phyloP scores from a whole-genome alignment of 2,329 filamentous ascomycete genomes.

The Aspergillus bombycis region DNA sequence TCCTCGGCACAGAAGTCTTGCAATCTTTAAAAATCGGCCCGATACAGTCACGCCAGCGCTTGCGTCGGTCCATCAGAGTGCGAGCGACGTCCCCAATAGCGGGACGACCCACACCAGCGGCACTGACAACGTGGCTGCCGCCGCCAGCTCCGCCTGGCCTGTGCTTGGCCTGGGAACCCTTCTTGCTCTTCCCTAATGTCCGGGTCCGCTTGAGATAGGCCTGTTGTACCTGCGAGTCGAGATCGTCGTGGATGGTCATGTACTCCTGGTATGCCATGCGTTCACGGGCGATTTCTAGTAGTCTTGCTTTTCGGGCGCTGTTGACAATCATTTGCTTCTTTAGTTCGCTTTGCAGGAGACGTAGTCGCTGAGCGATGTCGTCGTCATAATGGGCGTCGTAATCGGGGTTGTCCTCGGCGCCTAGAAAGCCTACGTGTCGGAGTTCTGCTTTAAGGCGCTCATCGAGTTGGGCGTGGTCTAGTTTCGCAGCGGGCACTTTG shows the following conservation, averaged over 20 bases:
- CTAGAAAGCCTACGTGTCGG: slow-evolving; percentile 84
- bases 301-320: slow-evolving; percentile 82
- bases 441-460: slow-evolving; percentile 90
- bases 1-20: slow-evolving; percentile 71
- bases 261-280: slow-evolving; percentile 97
- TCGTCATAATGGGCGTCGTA: slow-evolving; percentile 92
- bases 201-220: slow-evolving; percentile 95
- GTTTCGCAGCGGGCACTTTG: slow-evolving; percentile 76
- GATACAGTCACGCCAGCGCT: slow-evolving; percentile 88
- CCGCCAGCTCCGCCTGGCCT: slow-evolving; percentile 70
- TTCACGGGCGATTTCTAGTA: slow-evolving; percentile 86
- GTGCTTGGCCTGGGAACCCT: slow-evolving; percentile 68
- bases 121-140: slow-evolving; percentile 59
- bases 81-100: slow-evolving; percentile 86
- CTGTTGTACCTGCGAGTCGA: slow-evolving; percentile 91
- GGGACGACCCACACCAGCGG: slow-evolving; percentile 52
- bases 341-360: slow-evolving; percentile 79
- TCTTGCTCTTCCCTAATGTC: slow-evolving; percentile 91
- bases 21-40: slow-evolving; percentile 88
- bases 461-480: slow-evolving; percentile 85
- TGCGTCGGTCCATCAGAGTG: slow-evolving; percentile 87
- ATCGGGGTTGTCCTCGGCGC: slow-evolving; percentile 69
- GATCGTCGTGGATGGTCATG: slow-evolving; percentile 92
- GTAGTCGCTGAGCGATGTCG: slow-evolving; percentile 86
- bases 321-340: slow-evolving; percentile 85